A percentile compares a stretch with the other conserved stretches of the same genome.
Evolutionary conservation across 768 basidiomycete species (phyloP).

Genomic region (Solioccasus polychromus): DNA sequence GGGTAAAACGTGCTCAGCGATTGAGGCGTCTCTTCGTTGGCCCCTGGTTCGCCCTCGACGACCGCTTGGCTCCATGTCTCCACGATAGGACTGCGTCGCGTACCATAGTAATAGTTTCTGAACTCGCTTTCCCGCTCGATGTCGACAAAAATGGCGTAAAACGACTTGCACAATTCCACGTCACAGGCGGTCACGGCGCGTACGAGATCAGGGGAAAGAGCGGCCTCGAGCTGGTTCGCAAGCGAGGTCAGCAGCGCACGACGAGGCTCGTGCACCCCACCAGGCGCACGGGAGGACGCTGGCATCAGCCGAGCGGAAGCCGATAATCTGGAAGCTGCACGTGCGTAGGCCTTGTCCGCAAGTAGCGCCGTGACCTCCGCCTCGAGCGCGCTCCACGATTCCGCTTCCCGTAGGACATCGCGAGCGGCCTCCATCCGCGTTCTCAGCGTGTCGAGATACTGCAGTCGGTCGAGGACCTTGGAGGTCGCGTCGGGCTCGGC

Average conservation of each 20-base stretch:
- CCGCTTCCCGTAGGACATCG: constrained; percentile 90
- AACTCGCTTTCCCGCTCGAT: constrained; percentile 94
- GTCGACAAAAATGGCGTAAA: constrained; percentile 83
- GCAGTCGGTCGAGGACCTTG: constrained; percentile 70
- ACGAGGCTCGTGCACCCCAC: constrained; percentile 65
- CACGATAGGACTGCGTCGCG: constrained; percentile 63
- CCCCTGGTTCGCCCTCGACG: constrained; percentile 33
- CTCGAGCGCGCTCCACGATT: constrained; percentile 95
- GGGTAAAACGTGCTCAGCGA: constrained; percentile 67
- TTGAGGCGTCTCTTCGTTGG: constrained; percentile 34
- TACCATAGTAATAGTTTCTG: constrained; percentile 90
- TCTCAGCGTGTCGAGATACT: constrained; percentile 80
- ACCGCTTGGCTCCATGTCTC: constrained; percentile 64
- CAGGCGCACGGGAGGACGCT: constrained; percentile 76
- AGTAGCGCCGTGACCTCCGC: constrained; percentile 88
- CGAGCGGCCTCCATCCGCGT: constrained; percentile 83
- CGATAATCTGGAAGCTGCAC: constrained; percentile 88
- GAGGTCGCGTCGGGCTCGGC: constrained; percentile 47
- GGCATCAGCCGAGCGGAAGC: constrained; percentile 89
- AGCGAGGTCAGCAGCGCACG: constrained; percentile 85
- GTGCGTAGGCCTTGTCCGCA: constrained; percentile 71
- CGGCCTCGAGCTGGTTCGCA: constrained; percentile 94
- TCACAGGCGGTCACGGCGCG: constrained; percentile 82
- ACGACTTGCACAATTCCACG: constrained; percentile 66
- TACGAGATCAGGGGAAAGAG: constrained; percentile 85